phyloP scores from a whole-genome alignment of 768 basidiomycete species.

The Boletus huronensis region DNA sequence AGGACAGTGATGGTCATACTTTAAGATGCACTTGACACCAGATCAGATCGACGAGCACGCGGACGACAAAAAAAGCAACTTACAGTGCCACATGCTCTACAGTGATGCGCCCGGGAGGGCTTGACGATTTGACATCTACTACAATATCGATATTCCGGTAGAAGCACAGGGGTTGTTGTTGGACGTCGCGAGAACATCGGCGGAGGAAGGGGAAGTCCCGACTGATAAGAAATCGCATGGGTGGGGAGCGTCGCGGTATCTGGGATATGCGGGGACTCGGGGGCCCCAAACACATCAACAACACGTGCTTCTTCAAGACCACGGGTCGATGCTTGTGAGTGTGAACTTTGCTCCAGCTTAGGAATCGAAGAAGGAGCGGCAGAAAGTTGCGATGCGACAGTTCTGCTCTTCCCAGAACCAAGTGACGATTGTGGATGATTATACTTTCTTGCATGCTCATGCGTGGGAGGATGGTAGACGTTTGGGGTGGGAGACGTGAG shows the following conservation, averaged over 20 bases:
- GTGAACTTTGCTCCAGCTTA: slow-evolving; percentile 10
- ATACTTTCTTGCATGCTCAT: slow-evolving; percentile 10
- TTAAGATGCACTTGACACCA: slow-evolving; percentile 62
- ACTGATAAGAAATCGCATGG: slow-evolving; percentile 9
- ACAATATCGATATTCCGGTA: slow-evolving; percentile 69
- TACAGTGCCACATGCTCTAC: slow-evolving; percentile 78
- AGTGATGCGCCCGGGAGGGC: slow-evolving; percentile 77
- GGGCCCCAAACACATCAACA: slow-evolving; percentile 1
- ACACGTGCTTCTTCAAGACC: slow-evolving; percentile 21
- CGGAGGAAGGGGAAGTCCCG: slow-evolving; percentile 7
- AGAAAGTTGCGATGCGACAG: slow-evolving; percentile 9
- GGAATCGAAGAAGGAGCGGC: slow-evolving; percentile 11
- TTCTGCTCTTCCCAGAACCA: slow-evolving; percentile 20
- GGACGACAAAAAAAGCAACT: slow-evolving; percentile 25
- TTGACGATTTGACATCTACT: slow-evolving; percentile 59
- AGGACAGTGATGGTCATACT: slow-evolving; percentile 88
- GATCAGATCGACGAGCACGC: background rate
- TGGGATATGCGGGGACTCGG: slow-evolving; percentile 8
- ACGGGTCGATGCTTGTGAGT: slow-evolving; percentile 18
- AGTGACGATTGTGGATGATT: slow-evolving; percentile 20
- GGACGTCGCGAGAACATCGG: slow-evolving; percentile 31
- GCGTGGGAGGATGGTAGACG: slow-evolving; percentile 10
- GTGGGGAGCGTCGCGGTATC: slow-evolving; percentile 5
- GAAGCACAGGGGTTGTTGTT: slow-evolving; percentile 44
- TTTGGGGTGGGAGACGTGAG: slow-evolving; percentile 19